Evolutionary conservation across 257 asterid species (phyloP).

Genomic region (Misopates orontium): DNA sequence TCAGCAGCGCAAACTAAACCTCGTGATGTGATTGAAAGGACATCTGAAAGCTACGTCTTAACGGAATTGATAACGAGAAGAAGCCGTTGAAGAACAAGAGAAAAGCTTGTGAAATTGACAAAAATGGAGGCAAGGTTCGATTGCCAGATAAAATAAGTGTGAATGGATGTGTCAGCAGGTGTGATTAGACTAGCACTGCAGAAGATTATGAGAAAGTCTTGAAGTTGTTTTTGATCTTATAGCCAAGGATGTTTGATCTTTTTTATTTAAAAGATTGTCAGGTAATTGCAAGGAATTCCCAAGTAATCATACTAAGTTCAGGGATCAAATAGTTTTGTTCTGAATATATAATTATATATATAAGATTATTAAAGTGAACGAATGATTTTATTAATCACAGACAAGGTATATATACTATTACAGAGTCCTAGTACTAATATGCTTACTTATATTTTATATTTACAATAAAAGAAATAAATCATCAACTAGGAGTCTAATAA

Average conservation of each 20-base stretch:
- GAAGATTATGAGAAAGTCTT: slow-evolving; percentile 46
- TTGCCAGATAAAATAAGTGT: slow-evolving; percentile 44
- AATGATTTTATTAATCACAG: too few species aligned
- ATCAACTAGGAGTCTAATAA: too few species aligned
- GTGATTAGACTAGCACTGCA: slow-evolving; percentile 63
- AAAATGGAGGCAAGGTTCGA: slow-evolving; percentile 28
- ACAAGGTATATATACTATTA: too few species aligned
- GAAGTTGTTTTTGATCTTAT: slow-evolving; percentile 1
- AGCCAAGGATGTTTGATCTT: neutral
- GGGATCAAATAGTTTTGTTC: too few species aligned
- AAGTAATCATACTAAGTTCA: too few species aligned
- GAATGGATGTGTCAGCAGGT: slow-evolving; percentile 43
- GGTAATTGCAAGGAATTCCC: too few species aligned
- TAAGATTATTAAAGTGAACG: too few species aligned
- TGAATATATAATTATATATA: too few species aligned
- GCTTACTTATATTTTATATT: too few species aligned
- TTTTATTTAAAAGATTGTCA: slow-evolving; percentile 22
- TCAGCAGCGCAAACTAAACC: slow-evolving; percentile 40
- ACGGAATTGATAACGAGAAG: slow-evolving; percentile 31
- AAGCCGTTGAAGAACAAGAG: slow-evolving; percentile 51
- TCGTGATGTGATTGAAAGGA: slow-evolving; percentile 59
- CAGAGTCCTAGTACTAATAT: too few species aligned
- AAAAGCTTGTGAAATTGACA: slow-evolving; percentile 55
- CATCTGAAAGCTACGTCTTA: slow-evolving; percentile 63
- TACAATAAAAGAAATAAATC: too few species aligned